Percentiles rank a stretch among this genome's conserved stretches.
Evolutionary conservation across 768 basidiomycete genomes (phyloP).

Genomic region (Lanmaoa pseudosensibilis): DNA sequence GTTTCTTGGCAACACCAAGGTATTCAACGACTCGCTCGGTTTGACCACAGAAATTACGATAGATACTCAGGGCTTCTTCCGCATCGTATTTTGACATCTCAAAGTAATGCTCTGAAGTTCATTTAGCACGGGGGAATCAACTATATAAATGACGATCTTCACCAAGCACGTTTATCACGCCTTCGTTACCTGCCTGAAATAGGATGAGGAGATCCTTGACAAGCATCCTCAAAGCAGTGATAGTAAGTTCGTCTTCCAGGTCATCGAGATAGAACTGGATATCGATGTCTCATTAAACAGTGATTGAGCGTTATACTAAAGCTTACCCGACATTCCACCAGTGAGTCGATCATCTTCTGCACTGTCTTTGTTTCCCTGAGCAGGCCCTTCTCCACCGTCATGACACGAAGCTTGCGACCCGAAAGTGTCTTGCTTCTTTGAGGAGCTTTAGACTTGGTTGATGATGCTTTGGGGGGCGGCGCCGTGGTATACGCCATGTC

Average conservation of each 20-base stretch:
- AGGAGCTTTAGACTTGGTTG: conserved; percentile 37
- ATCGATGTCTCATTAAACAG: neutral
- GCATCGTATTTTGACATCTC: conserved; percentile 98
- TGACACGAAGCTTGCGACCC: conserved; percentile 81
- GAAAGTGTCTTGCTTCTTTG: conserved; percentile 73
- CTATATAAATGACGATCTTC: conserved; percentile 34
- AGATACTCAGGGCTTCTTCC: conserved; percentile 76
- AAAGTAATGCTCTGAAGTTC: conserved; percentile 81
- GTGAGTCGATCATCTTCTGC: conserved; percentile 83
- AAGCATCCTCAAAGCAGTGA: conserved; percentile 86
- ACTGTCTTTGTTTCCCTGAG: conserved; percentile 90
- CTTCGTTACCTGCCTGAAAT: conserved; percentile 96
- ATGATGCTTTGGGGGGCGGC: conserved; percentile 31
- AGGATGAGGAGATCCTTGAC: conserved; percentile 95
- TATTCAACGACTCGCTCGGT: conserved; percentile 93
- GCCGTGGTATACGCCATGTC: conserved; percentile 39
- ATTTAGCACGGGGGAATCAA: conserved; percentile 14
- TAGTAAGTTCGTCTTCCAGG: conserved; percentile 87
- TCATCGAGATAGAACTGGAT: conserved; percentile 90
- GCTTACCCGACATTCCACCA: conserved; percentile 86
- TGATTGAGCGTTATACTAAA: neutral
- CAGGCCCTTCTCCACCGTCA: conserved; percentile 96
- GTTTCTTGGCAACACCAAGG: conserved; percentile 86
- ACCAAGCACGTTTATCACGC: conserved; percentile 81
- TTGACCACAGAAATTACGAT: conserved; percentile 92